Conservation (phyloP, 306 rosid species). For the Gastrolobium villosum region DNA sequence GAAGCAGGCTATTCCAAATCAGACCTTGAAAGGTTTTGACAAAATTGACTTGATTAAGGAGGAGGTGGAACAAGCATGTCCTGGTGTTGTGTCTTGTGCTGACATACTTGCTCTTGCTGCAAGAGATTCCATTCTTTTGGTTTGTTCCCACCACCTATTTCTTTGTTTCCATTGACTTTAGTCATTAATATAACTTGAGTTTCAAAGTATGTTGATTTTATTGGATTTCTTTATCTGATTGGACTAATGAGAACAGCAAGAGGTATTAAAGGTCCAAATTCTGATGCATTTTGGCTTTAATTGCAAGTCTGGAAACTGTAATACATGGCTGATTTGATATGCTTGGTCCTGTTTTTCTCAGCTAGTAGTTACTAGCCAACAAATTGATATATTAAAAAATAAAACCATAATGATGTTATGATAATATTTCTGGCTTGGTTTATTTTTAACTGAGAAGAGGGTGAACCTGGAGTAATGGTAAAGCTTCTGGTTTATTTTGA, state of each 20-base stretch:
- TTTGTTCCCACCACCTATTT: slow-evolving; percentile 46
- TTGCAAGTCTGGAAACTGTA: background rate
- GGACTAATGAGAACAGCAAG: background rate
- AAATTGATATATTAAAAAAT: background rate
- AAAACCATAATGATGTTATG: background rate
- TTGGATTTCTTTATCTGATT: slow-evolving; percentile 22
- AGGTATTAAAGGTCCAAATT: slow-evolving; percentile 7
- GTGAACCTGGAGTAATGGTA: no score
- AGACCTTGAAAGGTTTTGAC: slow-evolving; percentile 62
- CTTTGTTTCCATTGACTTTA: slow-evolving; percentile 12
- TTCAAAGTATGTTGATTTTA: background rate
- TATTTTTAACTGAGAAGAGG: background rate
- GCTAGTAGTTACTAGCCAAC: slow-evolving; percentile 1
- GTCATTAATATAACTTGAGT: background rate
- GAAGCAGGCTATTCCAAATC: slow-evolving; percentile 87
- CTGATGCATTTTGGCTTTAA: slow-evolving; percentile 16
- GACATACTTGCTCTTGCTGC: slow-evolving; percentile 64
- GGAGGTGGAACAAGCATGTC: slow-evolving; percentile 65
- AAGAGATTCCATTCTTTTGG: slow-evolving; percentile 66
- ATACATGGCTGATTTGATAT: slow-evolving; percentile 4
- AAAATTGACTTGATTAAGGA: slow-evolving; percentile 60
- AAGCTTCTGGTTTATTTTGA: no score
- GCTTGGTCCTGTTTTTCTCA: background rate
- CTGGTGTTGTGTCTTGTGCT: slow-evolving; percentile 64
- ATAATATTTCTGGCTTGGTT: background rate